These are phyloP conservation scores for Helotiales sp. DNA, from an alignment of 2,329 filamentous ascomycete species.

Conservation along the genomic window DNA sequence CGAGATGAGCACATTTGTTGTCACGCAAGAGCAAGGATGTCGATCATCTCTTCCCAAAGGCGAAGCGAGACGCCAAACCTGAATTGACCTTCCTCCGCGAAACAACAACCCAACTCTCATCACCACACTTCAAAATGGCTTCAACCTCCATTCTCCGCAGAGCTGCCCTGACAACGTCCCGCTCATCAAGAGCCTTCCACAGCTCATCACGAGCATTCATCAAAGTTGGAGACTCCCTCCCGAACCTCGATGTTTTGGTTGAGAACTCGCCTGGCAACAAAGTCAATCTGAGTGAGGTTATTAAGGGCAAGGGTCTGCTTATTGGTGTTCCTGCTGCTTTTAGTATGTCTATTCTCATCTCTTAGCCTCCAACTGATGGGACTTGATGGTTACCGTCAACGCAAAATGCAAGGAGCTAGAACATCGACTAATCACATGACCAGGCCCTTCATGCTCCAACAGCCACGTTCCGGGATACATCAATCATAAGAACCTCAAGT, in stretches of 20 bases:
- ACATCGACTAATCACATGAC: background rate
- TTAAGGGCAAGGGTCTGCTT: constrained; percentile 72
- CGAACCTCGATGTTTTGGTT: constrained; percentile 72
- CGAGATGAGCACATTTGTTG: background rate
- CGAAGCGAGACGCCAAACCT: background rate
- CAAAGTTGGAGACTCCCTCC: constrained; percentile 77
- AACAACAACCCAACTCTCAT: background rate
- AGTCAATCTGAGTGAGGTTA: constrained; percentile 80
- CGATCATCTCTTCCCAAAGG: background rate
- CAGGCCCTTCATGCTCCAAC: constrained; percentile 62
- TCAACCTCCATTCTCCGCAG: constrained; percentile 25
- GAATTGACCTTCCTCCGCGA: background rate
- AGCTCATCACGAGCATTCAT: constrained; percentile 63
- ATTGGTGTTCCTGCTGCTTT: constrained; percentile 84
- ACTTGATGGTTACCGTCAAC: background rate
- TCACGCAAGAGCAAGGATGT: background rate
- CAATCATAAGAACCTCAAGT: constrained; percentile 72
- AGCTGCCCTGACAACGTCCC: constrained; percentile 18
- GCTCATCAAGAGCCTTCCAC: constrained; percentile 54
- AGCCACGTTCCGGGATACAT: constrained; percentile 86
- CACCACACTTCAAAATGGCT: constrained; percentile 23
- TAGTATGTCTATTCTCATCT: constrained; percentile 51
- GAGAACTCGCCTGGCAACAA: constrained; percentile 91
- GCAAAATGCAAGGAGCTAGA: background rate
- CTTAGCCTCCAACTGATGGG: background rate